Evolutionary conservation across 1,284 basidiomycete species (phyloP).

Genomic region (Malassezia psittaci): DNA sequence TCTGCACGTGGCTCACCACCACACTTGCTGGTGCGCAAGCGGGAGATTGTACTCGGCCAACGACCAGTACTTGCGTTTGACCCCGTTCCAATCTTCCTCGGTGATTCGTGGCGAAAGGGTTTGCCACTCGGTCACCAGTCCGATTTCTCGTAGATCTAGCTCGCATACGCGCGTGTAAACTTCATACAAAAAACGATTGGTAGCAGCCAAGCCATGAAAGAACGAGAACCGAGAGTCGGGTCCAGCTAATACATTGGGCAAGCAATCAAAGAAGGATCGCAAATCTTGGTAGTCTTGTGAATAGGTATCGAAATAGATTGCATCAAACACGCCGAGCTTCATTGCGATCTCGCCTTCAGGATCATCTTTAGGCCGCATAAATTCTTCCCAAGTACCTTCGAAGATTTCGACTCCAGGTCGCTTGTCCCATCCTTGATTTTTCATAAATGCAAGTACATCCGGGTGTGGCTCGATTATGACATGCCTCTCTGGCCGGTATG

Average conservation of each 20-base stretch:
- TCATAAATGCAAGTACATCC: slow-evolving; percentile 73
- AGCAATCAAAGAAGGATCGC: slow-evolving; percentile 67
- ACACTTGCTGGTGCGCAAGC: slow-evolving; percentile 18
- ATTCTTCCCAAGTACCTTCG: slow-evolving; percentile 49
- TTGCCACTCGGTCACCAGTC: slow-evolving; percentile 63
- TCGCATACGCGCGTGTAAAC: slow-evolving; percentile 79
- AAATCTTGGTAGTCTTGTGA: slow-evolving; percentile 76
- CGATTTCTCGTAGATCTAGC: slow-evolving; percentile 71
- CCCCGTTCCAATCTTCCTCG: slow-evolving; percentile 39
- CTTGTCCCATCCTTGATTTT: slow-evolving; percentile 46
- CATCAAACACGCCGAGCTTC: slow-evolving; percentile 61
- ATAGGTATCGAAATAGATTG: slow-evolving; percentile 90
- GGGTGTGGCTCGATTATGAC: slow-evolving; percentile 92
- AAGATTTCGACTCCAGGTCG: slow-evolving; percentile 35
- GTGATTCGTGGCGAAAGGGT: slow-evolving; percentile 53
- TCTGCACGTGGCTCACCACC: not conserved
- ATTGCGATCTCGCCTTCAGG: slow-evolving; percentile 58
- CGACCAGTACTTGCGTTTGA: slow-evolving; percentile 38
- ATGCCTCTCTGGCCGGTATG: slow-evolving; percentile 61
- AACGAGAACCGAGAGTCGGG: slow-evolving; percentile 67
- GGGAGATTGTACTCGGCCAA: slow-evolving; percentile 29
- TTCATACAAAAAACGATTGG: slow-evolving; percentile 69
- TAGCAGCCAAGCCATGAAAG: slow-evolving; percentile 93
- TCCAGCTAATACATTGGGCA: slow-evolving; percentile 71
- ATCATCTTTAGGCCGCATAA: slow-evolving; percentile 75